phyloP scores from a whole-genome alignment of 202 grass and related monocot species.

The Zoysia matrella region DNA sequence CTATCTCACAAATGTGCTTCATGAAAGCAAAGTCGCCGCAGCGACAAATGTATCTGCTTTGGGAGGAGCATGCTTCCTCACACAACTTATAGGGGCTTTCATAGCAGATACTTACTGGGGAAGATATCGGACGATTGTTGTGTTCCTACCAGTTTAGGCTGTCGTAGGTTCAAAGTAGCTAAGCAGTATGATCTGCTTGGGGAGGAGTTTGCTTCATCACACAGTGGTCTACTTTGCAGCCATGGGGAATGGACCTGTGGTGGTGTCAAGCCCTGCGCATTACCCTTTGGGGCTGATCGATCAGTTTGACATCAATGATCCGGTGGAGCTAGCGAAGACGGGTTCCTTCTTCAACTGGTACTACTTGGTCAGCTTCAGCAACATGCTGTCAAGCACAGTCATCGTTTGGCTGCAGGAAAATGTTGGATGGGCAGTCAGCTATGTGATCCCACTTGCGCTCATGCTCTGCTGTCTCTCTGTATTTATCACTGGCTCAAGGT shows the following conservation, averaged over 20 bases:
- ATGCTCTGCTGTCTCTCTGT: neutral
- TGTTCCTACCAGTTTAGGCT: constrained; percentile 2
- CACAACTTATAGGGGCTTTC: constrained; percentile 35
- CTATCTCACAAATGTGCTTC: constrained; percentile 44
- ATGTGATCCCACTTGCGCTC: constrained; percentile 26
- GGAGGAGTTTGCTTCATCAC: neutral
- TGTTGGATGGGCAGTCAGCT: constrained; percentile 53
- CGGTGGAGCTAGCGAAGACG: constrained; percentile 40
- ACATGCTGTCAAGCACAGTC: constrained; percentile 48
- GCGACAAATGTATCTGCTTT: constrained; percentile 33
- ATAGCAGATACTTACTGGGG: constrained; percentile 47
- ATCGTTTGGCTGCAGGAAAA: constrained; percentile 71
- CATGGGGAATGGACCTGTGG: constrained; percentile 33
- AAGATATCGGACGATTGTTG: constrained; percentile 29
- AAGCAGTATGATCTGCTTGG: neutral
- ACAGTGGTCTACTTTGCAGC: constrained; percentile 42
- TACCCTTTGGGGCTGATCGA: constrained; percentile 53
- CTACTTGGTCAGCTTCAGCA: constrained; percentile 40
- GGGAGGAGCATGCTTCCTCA: constrained; percentile 21
- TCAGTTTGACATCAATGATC: constrained; percentile 59
- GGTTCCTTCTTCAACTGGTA: constrained; percentile 66
- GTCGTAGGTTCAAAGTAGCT: neutral
- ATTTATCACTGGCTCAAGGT: constrained; percentile 31
- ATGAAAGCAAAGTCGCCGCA: constrained; percentile 30
- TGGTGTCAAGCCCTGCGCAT: constrained; percentile 52